Conservation (phyloP, 2,329 filamentous ascomycete species). For the Pseudohalonectria lignicola region DNA sequence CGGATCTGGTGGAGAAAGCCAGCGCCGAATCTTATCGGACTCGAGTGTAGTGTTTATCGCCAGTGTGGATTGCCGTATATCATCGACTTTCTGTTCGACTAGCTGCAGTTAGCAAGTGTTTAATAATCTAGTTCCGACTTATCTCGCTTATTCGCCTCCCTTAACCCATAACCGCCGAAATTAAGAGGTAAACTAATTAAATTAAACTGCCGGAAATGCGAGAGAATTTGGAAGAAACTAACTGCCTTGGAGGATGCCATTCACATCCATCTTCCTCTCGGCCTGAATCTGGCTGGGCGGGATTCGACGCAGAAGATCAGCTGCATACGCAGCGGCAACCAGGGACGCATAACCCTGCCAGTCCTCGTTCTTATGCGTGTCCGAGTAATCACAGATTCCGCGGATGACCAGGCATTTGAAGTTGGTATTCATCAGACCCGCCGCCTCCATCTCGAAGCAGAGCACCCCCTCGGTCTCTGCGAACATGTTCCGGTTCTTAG, state of each 20-base stretch:
- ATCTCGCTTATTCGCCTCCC: no score
- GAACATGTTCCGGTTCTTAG: slow-evolving; percentile 12
- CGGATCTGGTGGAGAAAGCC: background rate
- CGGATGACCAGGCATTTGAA: slow-evolving; percentile 18
- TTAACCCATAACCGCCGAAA: background rate
- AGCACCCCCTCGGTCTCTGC: slow-evolving; percentile 9
- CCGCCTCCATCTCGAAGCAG: slow-evolving; percentile 21
- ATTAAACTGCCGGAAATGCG: background rate
- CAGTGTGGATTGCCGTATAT: background rate
- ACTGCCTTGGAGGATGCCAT: background rate
- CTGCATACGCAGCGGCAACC: slow-evolving; percentile 13
- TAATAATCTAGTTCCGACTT: background rate
- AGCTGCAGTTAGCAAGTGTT: background rate
- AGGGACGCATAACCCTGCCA: slow-evolving; percentile 15
- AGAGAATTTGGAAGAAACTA: background rate
- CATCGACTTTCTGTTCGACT: background rate
- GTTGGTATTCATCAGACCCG: slow-evolving; percentile 15
- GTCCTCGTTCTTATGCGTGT: slow-evolving; percentile 13
- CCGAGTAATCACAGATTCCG: slow-evolving; percentile 20
- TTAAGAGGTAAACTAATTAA: background rate
- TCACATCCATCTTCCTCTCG: background rate
- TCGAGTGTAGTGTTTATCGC: background rate
- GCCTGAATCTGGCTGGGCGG: background rate
- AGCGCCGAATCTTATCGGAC: background rate
- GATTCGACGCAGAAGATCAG: slow-evolving; percentile 1